A percentile compares a stretch with the other conserved stretches of the same genome.
phyloP scores from a whole-genome alignment of 2,329 filamentous ascomycete species.

The Endocalyx cinctus region DNA sequence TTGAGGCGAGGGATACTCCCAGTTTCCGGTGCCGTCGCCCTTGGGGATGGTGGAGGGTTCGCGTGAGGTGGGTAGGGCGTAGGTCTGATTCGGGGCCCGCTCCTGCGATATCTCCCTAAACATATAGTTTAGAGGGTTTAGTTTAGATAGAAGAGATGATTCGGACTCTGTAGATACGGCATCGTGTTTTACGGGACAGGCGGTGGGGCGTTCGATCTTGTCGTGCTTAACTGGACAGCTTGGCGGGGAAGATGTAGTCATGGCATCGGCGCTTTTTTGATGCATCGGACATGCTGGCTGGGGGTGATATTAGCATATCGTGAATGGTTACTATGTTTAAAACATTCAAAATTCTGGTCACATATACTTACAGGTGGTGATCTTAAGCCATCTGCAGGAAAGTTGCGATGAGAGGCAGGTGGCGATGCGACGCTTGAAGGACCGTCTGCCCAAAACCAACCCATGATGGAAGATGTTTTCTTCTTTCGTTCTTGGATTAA shows the following conservation, averaged over 20 bases:
- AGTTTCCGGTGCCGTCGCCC: conserved; percentile 71
- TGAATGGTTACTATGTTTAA: too few species aligned
- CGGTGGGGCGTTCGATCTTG: conserved; percentile 27
- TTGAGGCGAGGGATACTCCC: conserved; percentile 97
- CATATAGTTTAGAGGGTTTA: conserved; percentile 88
- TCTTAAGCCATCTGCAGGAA: conserved; percentile 18
- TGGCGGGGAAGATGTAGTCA: conserved; percentile 30
- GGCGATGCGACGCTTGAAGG: conserved; percentile 20
- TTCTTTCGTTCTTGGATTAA: too few species aligned
- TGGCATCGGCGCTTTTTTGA: conserved; percentile 42
- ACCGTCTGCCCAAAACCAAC: conserved; percentile 60
- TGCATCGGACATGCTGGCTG: conserved; percentile 57
- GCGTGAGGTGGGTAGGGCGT: conserved; percentile 71
- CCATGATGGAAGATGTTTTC: conserved; percentile 37
- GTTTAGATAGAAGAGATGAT: conserved; percentile 47
- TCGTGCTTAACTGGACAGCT: conserved; percentile 28
- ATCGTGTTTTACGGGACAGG: conserved; percentile 44
- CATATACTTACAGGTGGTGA: conserved; percentile 36
- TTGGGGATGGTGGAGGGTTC: conserved; percentile 90
- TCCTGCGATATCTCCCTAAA: conserved; percentile 80
- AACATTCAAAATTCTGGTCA: too few species aligned
- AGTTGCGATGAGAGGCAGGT: conserved; percentile 20
- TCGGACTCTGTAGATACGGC: conserved; percentile 22
- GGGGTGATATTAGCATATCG: too few species aligned
- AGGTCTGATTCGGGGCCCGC: conserved; percentile 66